Evolutionary conservation across 345 rosid genomes (phyloP).

Genomic region (Citrus glauca): DNA sequence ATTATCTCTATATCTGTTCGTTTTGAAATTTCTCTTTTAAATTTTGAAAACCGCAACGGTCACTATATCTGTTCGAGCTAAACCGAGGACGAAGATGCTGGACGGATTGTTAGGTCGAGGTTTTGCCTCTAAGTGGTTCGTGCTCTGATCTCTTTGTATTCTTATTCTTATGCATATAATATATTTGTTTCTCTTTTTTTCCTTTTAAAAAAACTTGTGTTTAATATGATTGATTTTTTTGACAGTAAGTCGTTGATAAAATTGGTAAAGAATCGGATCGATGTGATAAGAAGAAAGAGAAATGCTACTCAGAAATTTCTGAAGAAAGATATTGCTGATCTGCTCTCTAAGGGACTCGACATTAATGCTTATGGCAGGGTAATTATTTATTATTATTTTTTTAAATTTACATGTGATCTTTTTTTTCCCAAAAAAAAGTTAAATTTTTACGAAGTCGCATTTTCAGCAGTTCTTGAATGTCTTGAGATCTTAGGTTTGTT

Average conservation of each 20-base stretch:
- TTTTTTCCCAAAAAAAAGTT: not conserved
- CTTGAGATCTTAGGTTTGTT: not conserved
- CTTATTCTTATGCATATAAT: not conserved
- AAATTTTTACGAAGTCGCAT: not conserved
- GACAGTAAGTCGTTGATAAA: slow-evolving; percentile 81
- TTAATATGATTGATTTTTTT: not conserved
- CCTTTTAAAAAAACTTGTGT: not conserved
- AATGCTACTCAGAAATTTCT: slow-evolving; percentile 80
- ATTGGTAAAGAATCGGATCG: slow-evolving; percentile 74
- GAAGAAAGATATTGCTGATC: slow-evolving; percentile 90
- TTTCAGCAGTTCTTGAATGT: not conserved
- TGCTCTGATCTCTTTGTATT: not conserved
- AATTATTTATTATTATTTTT: not conserved
- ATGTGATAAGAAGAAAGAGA: slow-evolving; percentile 76
- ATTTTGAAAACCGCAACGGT: slow-evolving; percentile 6
- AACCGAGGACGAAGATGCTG: slow-evolving; percentile 46
- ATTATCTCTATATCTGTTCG: not conserved
- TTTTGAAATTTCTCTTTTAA: not conserved
- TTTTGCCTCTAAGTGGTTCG: slow-evolving; percentile 68
- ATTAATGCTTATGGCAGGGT: slow-evolving; percentile 80
- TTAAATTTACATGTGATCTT: not conserved
- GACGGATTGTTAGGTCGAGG: slow-evolving; percentile 88
- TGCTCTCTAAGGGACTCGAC: slow-evolving; percentile 79
- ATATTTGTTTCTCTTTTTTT: not conserved
- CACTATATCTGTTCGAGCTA: slow-evolving; percentile 4